Conservation (phyloP, 495 filamentous ascomycete genomes). For the Talaromyces ruber region DNA sequence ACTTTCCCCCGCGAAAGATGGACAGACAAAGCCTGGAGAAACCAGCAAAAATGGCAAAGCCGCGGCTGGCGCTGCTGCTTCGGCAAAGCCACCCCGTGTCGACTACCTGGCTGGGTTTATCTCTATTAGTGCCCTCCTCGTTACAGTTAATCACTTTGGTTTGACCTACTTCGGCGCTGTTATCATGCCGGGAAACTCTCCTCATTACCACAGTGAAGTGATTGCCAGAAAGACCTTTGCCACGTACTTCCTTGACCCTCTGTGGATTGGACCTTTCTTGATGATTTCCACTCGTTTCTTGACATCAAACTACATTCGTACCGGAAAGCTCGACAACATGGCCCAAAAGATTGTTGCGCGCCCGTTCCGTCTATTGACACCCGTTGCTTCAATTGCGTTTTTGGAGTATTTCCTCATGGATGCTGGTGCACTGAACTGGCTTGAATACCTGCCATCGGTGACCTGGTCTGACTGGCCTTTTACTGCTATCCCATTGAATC, state of each 20-base stretch:
- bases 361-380: constrained; percentile 27
- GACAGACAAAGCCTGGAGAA: neutral
- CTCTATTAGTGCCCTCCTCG: constrained; percentile 24
- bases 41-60: neutral
- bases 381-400: constrained; percentile 22
- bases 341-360: constrained; percentile 29
- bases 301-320: constrained; percentile 21
- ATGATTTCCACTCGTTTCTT: constrained; percentile 34
- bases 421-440: constrained; percentile 24
- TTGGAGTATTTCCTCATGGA: constrained; percentile 37
- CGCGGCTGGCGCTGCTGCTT: neutral
- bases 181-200: constrained; percentile 16
- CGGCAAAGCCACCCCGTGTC: constrained; percentile 16
- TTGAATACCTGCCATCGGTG: constrained; percentile 29
- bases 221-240: constrained; percentile 23
- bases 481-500: constrained; percentile 17
- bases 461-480: constrained; percentile 36
- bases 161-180: constrained; percentile 24
- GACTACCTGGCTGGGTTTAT: constrained; percentile 35
- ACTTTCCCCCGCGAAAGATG: neutral
- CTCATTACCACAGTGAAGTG: constrained; percentile 23
- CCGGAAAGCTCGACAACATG: constrained; percentile 23
- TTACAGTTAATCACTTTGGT: constrained; percentile 28
- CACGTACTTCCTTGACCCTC: constrained; percentile 28
- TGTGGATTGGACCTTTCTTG: constrained; percentile 33